These are phyloP conservation scores for Globisporangium abappressorium DNA, from an alignment of 352 stramenopile genomes.

Conservation along the genomic window DNA sequence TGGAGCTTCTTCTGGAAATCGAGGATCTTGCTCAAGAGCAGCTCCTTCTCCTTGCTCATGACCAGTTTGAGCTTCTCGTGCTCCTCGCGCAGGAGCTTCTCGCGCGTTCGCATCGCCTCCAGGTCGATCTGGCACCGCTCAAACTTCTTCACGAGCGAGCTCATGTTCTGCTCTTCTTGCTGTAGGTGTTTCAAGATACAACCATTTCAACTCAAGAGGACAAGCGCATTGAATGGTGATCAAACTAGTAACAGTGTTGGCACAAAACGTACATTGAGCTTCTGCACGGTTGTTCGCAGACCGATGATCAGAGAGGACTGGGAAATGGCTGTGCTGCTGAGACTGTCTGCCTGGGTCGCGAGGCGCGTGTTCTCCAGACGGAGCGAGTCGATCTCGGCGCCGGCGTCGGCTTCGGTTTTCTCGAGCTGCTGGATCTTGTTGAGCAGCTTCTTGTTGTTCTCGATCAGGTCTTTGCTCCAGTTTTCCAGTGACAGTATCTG, in stretches of 20 bases:
- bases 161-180: constrained; percentile 47
- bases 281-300: constrained; percentile 49
- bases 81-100: constrained; percentile 55
- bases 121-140: constrained; percentile 51
- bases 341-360: constrained; percentile 29
- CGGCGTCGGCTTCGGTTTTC: constrained; percentile 42
- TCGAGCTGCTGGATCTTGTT: constrained; percentile 60
- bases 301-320: constrained; percentile 61
- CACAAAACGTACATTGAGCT: constrained; percentile 34
- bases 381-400: constrained; percentile 30
- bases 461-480: constrained; percentile 47
- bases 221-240: not conserved
- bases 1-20: constrained; percentile 54
- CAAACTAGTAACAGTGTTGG: not conserved
- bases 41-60: constrained; percentile 46
- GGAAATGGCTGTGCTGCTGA: constrained; percentile 50
- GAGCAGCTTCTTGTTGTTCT: constrained; percentile 76
- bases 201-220: not conserved
- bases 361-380: constrained; percentile 43
- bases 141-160: constrained; percentile 40
- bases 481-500: constrained; percentile 66
- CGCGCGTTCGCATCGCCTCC: constrained; percentile 40
- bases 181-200: constrained; percentile 21
- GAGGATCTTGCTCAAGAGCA: constrained; percentile 54
- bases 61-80: constrained; percentile 37